Percentiles rank a stretch among this genome's conserved stretches.
These are phyloP conservation scores for Blastocystis sp. DNA, from an alignment of 352 stramenopile genomes.

Conservation along the genomic window DNA sequence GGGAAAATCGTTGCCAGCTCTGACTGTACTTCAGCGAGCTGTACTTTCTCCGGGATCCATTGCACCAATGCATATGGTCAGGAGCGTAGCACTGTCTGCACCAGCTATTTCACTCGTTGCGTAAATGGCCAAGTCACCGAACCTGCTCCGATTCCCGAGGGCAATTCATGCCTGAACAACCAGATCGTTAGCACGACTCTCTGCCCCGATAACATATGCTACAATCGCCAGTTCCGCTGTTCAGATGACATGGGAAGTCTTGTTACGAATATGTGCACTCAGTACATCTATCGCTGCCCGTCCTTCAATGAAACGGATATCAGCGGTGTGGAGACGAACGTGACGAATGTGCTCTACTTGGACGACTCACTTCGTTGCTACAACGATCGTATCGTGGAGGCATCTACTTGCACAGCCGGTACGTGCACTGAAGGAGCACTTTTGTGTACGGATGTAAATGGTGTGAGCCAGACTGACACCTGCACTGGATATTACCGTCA, in stretches of 20 bases:
- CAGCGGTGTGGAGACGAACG: background rate
- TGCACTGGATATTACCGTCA: conserved; percentile 45
- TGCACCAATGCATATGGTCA: conserved; percentile 51
- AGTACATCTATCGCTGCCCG: conserved; percentile 3
- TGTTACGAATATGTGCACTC: conserved; percentile 36
- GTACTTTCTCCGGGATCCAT: conserved; percentile 43
- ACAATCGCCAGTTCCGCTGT: background rate
- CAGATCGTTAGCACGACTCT: background rate
- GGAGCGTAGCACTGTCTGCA: conserved; percentile 21
- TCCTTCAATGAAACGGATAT: background rate
- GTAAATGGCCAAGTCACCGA: background rate
- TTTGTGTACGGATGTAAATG: conserved; percentile 21
- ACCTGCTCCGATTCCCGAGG: conserved; percentile 27
- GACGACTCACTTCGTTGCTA: background rate
- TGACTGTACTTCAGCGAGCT: background rate
- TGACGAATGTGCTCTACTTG: background rate
- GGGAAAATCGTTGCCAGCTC: conserved; percentile 30
- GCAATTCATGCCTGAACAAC: conserved; percentile 49
- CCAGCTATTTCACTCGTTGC: conserved; percentile 44
- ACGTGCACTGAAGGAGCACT: conserved; percentile 4
- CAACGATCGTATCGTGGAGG: conserved; percentile 37
- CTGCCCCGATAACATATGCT: background rate
- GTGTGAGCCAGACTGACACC: background rate
- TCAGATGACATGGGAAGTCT: background rate
- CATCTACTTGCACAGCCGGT: background rate